phyloP scores from a whole-genome alignment of 2,329 filamentous ascomycete genomes.

The Aspergillus brasiliensis region DNA sequence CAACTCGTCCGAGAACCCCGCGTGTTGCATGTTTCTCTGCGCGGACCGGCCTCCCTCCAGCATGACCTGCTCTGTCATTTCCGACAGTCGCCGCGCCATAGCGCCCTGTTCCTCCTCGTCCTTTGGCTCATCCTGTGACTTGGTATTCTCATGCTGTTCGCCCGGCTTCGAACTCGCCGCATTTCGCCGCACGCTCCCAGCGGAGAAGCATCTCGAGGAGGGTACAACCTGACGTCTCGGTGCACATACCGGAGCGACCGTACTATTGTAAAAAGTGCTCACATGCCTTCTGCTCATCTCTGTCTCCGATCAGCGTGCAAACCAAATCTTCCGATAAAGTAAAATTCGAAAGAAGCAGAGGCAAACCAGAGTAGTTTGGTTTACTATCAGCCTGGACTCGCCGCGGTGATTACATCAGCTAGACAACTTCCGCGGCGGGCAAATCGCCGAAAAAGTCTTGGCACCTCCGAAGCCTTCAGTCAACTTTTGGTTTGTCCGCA shows the following conservation, averaged over 20 bases:
- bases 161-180: slow-evolving; percentile 17
- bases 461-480: slow-evolving; percentile 23
- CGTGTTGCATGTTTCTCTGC: slow-evolving; percentile 60
- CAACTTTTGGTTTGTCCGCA: slow-evolving; percentile 12
- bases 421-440: slow-evolving; percentile 30
- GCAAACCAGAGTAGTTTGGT: neutral
- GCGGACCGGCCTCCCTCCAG: slow-evolving; percentile 58
- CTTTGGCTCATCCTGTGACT: slow-evolving; percentile 13
- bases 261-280: slow-evolving; percentile 19
- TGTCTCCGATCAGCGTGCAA: neutral
- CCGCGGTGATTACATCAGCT: slow-evolving; percentile 32
- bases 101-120: slow-evolving; percentile 51
- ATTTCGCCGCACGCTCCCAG: slow-evolving; percentile 27
- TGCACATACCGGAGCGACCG: slow-evolving; percentile 15
- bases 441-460: slow-evolving; percentile 24
- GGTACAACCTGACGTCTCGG: slow-evolving; percentile 9
- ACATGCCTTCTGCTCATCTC: slow-evolving; percentile 27
- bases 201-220: slow-evolving; percentile 24
- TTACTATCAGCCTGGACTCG: neutral
- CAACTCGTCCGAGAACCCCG: slow-evolving; percentile 64
- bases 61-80: slow-evolving; percentile 63
- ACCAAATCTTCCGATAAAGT: neutral
- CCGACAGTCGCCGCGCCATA: slow-evolving; percentile 59
- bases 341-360: neutral
- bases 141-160: slow-evolving; percentile 14